Conservation (phyloP, 768 basidiomycete species). For the Tulasnella sp. region DNA sequence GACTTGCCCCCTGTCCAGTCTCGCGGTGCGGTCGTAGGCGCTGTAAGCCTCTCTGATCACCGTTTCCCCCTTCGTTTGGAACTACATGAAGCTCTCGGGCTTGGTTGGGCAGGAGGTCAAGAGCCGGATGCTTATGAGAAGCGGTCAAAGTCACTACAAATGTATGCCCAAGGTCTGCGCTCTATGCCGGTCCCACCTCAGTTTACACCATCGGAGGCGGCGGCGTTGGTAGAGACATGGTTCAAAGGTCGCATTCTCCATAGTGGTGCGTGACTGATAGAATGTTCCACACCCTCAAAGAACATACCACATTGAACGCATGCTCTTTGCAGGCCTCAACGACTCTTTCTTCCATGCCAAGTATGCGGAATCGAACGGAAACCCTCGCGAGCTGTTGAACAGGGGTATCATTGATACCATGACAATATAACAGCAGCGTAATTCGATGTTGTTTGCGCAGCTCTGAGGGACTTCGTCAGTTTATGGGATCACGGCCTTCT, state of each 20-base stretch:
- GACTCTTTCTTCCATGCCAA: slow-evolving; percentile 73
- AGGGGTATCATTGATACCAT: slow-evolving; percentile 36
- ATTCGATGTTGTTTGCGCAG: no score
- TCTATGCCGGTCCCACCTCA: slow-evolving; percentile 43
- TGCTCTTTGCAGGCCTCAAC: slow-evolving; percentile 27
- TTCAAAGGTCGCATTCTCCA: slow-evolving; percentile 47
- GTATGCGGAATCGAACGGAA: slow-evolving; percentile 67
- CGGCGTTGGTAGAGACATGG: slow-evolving; percentile 67
- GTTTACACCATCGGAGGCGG: slow-evolving; percentile 56
- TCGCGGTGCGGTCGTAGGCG: slow-evolving; percentile 60
- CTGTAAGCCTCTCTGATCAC: slow-evolving; percentile 52
- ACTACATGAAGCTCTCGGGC: slow-evolving; percentile 48
- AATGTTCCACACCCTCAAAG: no score
- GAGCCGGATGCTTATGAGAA: slow-evolving; percentile 45
- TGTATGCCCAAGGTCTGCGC: slow-evolving; percentile 45
- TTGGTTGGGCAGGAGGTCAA: slow-evolving; percentile 29
- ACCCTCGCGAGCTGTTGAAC: slow-evolving; percentile 68
- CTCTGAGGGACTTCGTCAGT: no score
- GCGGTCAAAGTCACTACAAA: slow-evolving; percentile 37
- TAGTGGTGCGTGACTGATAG: slow-evolving; percentile 33
- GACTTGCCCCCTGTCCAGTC: slow-evolving; percentile 31
- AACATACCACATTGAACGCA: background rate
- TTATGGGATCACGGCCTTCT: no score
- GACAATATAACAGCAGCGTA: background rate
- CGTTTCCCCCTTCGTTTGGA: slow-evolving; percentile 49